Base-by-base conservation (phyloP, 2,329 filamentous ascomycete species). In the Aspergillaceae sp. region DNA sequence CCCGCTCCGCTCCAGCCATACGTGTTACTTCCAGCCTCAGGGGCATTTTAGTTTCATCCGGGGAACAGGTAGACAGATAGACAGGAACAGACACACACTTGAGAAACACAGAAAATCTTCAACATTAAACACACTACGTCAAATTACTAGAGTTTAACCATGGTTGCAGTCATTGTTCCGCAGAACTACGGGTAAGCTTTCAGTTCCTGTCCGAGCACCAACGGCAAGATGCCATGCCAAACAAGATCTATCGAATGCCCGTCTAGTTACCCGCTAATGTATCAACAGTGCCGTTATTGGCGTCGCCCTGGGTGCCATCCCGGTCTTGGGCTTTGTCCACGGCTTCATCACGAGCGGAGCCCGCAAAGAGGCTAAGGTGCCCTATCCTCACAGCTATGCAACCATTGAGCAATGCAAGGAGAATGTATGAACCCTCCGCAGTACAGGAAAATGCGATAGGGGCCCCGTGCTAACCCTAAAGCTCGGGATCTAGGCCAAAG, bases 321-420 rank as follows among this genome's bases (percentile, higher is more conserved):
- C 70, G 59, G 56, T 80, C 57, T 67, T 82, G 37, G 64, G 66
- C 47, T 67, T 68, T 55, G 72, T 73, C 64, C 79, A 81, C 57
- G 74, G 73, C 52, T 45, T 27, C 10, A 67, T 75, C 57, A 71
- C 75, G 29, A 59, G 58, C 40, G 26, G 37, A 26, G 65, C 71
- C 61, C 77, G 80, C 64, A 74, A 73, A 53, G 56, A 62, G 3
- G 76, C 78, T 50, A 68, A 73, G 37, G 66, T 82, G 49, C 68
- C 69, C 10, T 82, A 82, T 62, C 80, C 80, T 9, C 75, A 77
- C 65, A 64, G 69, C 59, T 81, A 79, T 65, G 79, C 80, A 29
- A 75, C 75, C 26, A 63, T 69, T 42, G 72, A 76, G 49, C 73
- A 80, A 60, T 69, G 77, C 60, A 71, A 70, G 54, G 56, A 64